A percentile compares a stretch with the other conserved stretches of the same genome.
Conservation (phyloP, 2,329 filamentous ascomycete species). For the Talaromyces sp. region DNA sequence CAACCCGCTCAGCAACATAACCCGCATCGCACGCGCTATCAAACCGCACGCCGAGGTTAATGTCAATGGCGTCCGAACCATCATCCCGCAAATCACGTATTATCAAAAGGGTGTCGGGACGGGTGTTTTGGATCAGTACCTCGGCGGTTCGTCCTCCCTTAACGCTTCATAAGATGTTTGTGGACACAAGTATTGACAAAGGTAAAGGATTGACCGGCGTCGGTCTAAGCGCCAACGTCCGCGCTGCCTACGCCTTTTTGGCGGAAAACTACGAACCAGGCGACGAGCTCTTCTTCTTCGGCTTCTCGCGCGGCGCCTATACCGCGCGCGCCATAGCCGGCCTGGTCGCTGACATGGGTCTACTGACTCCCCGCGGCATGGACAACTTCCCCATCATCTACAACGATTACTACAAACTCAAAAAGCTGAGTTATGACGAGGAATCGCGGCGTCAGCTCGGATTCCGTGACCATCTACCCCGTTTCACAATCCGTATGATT, state of each 20-base stretch:
- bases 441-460: conserved; percentile 18
- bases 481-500: conserved; percentile 39
- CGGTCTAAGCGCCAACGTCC: conserved; percentile 26
- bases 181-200: neutral
- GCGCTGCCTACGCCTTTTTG: conserved; percentile 44
- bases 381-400: conserved; percentile 26
- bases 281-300: conserved; percentile 51
- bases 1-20: conserved; percentile 39
- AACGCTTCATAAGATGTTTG: neutral
- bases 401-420: conserved; percentile 25
- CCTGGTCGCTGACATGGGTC: conserved; percentile 44
- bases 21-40: conserved; percentile 36
- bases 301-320: conserved; percentile 49
- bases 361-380: conserved; percentile 38
- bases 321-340: conserved; percentile 47
- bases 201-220: conserved; percentile 18
- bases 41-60: conserved; percentile 28
- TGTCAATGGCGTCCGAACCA: conserved; percentile 22
- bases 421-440: conserved; percentile 14
- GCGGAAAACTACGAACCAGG: conserved; percentile 53
- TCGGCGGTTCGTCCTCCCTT: conserved; percentile 20
- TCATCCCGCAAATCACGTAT: conserved; percentile 39
- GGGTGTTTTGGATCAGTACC: conserved; percentile 21
- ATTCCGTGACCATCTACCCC: conserved; percentile 20
- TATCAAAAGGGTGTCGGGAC: conserved; percentile 43